Base-by-base conservation (phyloP, 2,329 filamentous ascomycete genomes). In the Xylariomycetidae sp. region DNA sequence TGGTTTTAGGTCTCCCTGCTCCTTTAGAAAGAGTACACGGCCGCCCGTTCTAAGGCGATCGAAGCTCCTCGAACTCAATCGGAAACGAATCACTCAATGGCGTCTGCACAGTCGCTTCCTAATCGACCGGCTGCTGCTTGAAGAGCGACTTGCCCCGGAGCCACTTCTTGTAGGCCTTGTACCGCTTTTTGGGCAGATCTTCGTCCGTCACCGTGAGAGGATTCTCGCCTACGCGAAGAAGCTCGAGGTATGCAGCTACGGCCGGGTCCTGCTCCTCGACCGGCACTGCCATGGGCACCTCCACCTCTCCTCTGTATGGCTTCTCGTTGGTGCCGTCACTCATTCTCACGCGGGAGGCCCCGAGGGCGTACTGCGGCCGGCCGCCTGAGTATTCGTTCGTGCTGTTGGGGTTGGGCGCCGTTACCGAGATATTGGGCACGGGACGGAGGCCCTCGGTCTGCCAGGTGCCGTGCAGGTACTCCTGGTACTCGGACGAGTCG, bases 111-210 rank as follows among this genome's bases (percentile, higher is more conserved):
- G 42, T 34, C 34, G 53, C 50, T 29, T 38, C 47, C 62, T 63
- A 75, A 42, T 75, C 73, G 32, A 76, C 68, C 28, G 81, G 77
- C 58, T 82, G 78, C 68, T 95, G 89, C 63, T 96, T 96, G 59
- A 96, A 96, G 51, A 96, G 73, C 50, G 87, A 95, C 67, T 95
- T 96, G 13, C 90, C 90, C 42, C 80, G 75, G 53, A 98, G 68
- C 90, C 92, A 98, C 62, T 95, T 93, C 51, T 82, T 69, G 61
- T 98, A 98, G 8, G 89, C 85, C 63, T 95, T 96, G 60, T 98
- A 98, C 48, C 92, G 72, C 71, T 96, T 95, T 73, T 94, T 96
- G 25, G 74, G 72, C 28, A 79, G 72, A 58, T 96, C 92, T 52
- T 93, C 89, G 27, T 89, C 82, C 1, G 79, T 81, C 10, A 96